Evolutionary conservation across 352 stramenopile species (phyloP).

Genomic region (Pythium apleroticum): DNA sequence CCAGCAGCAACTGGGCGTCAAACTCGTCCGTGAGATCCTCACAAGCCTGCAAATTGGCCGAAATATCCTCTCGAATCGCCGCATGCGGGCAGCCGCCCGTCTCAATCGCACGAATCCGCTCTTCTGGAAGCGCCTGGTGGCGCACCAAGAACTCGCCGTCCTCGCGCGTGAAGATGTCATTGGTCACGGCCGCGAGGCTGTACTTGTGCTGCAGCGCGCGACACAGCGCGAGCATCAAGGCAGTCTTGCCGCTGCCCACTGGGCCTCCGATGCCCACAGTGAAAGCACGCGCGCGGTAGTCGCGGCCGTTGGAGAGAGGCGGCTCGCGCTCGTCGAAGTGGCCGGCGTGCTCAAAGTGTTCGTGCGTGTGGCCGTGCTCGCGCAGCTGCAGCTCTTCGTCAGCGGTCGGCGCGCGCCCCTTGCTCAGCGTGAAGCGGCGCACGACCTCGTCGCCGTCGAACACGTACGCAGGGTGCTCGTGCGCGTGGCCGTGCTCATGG

Average conservation of each 20-base stretch:
- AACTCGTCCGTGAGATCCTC: slow-evolving; percentile 94
- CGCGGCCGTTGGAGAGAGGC: slow-evolving; percentile 40
- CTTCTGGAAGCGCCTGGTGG: slow-evolving; percentile 87
- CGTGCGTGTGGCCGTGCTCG: slow-evolving; percentile 88
- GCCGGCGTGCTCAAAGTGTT: slow-evolving; percentile 84
- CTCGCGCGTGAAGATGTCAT: slow-evolving; percentile 99
- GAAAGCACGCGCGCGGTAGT: slow-evolving; percentile 88
- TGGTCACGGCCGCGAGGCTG: slow-evolving; percentile 91
- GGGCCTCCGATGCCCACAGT: slow-evolving; percentile 96
- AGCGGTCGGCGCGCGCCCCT: slow-evolving; percentile 61
- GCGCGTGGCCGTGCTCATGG: slow-evolving; percentile 35
- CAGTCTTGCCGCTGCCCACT: slow-evolving; percentile 95
- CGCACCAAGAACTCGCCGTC: slow-evolving; percentile 97
- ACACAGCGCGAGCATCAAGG: slow-evolving; percentile 93
- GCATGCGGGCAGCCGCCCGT: slow-evolving; percentile 98
- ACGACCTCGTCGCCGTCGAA: slow-evolving; percentile 70
- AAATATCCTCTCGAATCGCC: slow-evolving; percentile 97
- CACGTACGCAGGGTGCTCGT: slow-evolving; percentile 28
- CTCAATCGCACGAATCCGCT: slow-evolving; percentile 96
- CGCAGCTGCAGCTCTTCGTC: slow-evolving; percentile 77
- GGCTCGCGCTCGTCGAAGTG: slow-evolving; percentile 68
- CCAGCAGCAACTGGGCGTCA: slow-evolving; percentile 80
- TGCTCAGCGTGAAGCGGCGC: slow-evolving; percentile 58
- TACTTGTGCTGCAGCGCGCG: slow-evolving; percentile 78
- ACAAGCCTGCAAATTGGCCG: slow-evolving; percentile 94